A percentile compares a stretch with the other conserved stretches of the same genome.
Evolutionary conservation across 495 filamentous ascomycete genomes (phyloP).

Genomic region (Aspergillus asperescens): DNA sequence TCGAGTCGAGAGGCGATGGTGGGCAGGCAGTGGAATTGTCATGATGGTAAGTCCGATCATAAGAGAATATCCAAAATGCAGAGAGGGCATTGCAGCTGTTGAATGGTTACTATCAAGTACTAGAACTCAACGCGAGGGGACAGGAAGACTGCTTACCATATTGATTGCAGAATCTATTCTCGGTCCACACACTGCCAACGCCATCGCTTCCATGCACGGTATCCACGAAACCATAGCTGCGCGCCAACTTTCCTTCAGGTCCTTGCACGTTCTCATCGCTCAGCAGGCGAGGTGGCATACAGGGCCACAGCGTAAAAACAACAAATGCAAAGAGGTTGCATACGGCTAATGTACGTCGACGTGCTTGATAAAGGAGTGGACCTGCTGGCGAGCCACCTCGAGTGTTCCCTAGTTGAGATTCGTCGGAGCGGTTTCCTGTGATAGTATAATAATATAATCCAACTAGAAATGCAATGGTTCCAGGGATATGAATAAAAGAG

Average conservation of each 20-base stretch:
- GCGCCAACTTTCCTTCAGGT: constrained; percentile 40
- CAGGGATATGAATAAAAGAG: constrained; percentile 78
- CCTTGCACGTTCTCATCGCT: constrained; percentile 45
- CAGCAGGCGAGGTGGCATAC: constrained; percentile 73
- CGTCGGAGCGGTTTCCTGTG: constrained; percentile 39
- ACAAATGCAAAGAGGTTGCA: constrained; percentile 75
- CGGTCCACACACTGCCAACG: constrained; percentile 63
- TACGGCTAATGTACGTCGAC: constrained; percentile 64
- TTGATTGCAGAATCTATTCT: constrained; percentile 64
- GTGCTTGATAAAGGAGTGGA: constrained; percentile 51
- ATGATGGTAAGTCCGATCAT: constrained; percentile 67
- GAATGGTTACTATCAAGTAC: constrained; percentile 1
- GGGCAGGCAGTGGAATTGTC: constrained; percentile 43
- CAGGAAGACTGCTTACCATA: constrained; percentile 40
- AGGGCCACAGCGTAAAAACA: constrained; percentile 72
- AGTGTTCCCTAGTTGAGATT: constrained; percentile 34
- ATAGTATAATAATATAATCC: constrained; percentile 64
- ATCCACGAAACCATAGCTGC: constrained; percentile 65
- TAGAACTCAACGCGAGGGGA: neutral
- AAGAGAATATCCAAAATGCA: constrained; percentile 77
- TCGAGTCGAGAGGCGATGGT: constrained; percentile 28
- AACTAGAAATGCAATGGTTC: constrained; percentile 65
- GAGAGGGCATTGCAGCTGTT: constrained; percentile 69
- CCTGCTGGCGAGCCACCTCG: constrained; percentile 42
- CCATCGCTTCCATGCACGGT: constrained; percentile 65